Percentiles rank a stretch among this genome's conserved stretches.
Evolutionary conservation across 306 rosid genomes (phyloP).

Genomic region (Castanea mollissima): DNA sequence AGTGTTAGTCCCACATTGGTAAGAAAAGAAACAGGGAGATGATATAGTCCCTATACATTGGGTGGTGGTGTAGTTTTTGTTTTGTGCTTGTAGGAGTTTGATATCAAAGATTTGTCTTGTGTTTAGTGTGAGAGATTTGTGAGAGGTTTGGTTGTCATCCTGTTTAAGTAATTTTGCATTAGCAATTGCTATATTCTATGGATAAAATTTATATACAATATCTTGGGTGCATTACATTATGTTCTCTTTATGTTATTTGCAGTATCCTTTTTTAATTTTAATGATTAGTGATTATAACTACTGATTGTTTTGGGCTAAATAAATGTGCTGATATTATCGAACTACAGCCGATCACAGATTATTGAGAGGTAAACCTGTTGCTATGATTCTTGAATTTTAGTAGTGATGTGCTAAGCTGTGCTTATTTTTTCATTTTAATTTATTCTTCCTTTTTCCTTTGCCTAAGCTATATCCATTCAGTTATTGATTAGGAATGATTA

Average conservation of each 20-base stretch:
- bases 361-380: conserved; percentile 54
- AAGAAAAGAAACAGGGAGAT: no score
- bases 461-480: neutral
- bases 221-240: no score
- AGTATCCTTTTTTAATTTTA: neutral
- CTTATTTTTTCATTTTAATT: neutral
- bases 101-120: no score
- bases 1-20: no score
- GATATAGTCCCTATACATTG: no score
- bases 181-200: no score
- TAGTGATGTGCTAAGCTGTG: neutral
- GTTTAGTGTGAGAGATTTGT: no score
- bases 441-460: neutral
- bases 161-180: neutral
- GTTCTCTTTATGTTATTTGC: neutral
- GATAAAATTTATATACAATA: no score
- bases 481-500: neutral
- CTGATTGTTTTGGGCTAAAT: neutral
- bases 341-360: conserved; percentile 55
- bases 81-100: no score
- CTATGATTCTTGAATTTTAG: neutral
- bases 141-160: no score
- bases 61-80: no score
- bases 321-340: conserved; percentile 64
- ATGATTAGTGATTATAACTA: neutral